These are phyloP conservation scores for Gymnopus androsaceus DNA, from an alignment of 1,284 basidiomycete genomes.

Conservation along the genomic window DNA sequence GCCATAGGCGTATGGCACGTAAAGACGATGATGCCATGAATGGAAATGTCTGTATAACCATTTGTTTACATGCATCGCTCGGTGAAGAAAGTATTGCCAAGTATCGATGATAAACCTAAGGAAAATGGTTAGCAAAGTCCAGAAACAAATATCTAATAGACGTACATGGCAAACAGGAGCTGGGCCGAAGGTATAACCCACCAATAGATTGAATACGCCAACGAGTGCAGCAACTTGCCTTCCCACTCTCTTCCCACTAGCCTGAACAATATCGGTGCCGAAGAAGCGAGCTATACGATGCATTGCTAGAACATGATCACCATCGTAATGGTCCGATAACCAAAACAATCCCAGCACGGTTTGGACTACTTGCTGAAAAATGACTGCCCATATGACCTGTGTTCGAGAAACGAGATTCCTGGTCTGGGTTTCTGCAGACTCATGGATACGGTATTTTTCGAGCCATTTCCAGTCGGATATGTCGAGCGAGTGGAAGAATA, in stretches of 20 bases:
- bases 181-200: constrained; percentile 86
- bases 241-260: constrained; percentile 47
- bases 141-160: constrained; percentile 23
- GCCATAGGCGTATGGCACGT: constrained; percentile 97
- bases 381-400: constrained; percentile 78
- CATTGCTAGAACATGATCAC: constrained; percentile 59
- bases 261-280: constrained; percentile 33
- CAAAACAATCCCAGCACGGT: constrained; percentile 74
- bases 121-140: constrained; percentile 14
- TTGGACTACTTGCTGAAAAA: constrained; percentile 87
- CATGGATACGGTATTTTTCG: constrained; percentile 87
- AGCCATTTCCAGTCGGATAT: constrained; percentile 74
- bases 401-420: constrained; percentile 76
- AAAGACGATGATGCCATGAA: constrained; percentile 94
- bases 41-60: constrained; percentile 93
- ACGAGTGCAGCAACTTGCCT: constrained; percentile 47
- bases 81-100: constrained; percentile 98
- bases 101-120: constrained; percentile 92
- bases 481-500: constrained; percentile 85
- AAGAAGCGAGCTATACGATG: constrained; percentile 38
- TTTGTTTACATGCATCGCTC: constrained; percentile 88
- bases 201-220: constrained; percentile 86
- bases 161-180: constrained; percentile 84
- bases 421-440: constrained; percentile 76
- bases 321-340: constrained; percentile 53